Evolutionary conservation across 1,139 yeast species (phyloP).

Genomic region (Taiozyma onychis): DNA sequence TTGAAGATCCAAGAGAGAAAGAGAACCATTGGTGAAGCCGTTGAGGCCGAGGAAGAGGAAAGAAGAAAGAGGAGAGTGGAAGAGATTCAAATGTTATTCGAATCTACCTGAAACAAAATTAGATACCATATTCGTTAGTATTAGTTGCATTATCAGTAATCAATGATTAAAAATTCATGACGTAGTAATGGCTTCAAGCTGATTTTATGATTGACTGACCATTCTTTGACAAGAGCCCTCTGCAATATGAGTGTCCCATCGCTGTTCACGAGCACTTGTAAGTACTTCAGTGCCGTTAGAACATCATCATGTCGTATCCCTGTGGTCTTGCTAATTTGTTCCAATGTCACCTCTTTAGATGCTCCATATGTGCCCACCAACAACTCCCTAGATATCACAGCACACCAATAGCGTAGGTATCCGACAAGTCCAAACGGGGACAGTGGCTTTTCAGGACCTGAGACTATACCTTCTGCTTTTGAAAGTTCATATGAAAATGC

Average conservation of each 20-base stretch:
- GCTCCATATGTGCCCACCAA: conserved; percentile 33
- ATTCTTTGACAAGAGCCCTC: conserved; percentile 7
- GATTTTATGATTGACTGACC: conserved; percentile 14
- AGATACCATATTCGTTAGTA: background rate
- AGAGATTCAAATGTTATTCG: conserved; percentile 74
- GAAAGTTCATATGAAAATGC: conserved; percentile 80
- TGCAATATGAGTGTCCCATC: conserved; percentile 11
- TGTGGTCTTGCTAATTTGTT: conserved; percentile 49
- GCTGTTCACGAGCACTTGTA: conserved; percentile 39
- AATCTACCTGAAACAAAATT: conserved; percentile 21
- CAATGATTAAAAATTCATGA: conserved; percentile 13
- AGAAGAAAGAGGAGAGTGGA: conserved; percentile 70
- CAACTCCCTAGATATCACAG: conserved; percentile 38
- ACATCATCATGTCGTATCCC: conserved; percentile 73
- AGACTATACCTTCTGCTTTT: conserved; percentile 44
- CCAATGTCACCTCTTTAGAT: conserved; percentile 35
- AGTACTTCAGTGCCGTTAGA: conserved; percentile 52
- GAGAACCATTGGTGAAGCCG: conserved; percentile 78
- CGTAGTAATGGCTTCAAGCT: conserved; percentile 11
- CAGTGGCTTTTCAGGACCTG: conserved; percentile 92
- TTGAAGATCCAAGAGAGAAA: conserved; percentile 81
- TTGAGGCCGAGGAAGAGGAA: conserved; percentile 77
- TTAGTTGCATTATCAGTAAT: background rate
- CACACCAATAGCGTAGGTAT: conserved; percentile 77
- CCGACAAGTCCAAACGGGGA: conserved; percentile 75